phyloP scores from a whole-genome alignment of 2,329 filamentous ascomycete species.

The Elsinoe australis region DNA sequence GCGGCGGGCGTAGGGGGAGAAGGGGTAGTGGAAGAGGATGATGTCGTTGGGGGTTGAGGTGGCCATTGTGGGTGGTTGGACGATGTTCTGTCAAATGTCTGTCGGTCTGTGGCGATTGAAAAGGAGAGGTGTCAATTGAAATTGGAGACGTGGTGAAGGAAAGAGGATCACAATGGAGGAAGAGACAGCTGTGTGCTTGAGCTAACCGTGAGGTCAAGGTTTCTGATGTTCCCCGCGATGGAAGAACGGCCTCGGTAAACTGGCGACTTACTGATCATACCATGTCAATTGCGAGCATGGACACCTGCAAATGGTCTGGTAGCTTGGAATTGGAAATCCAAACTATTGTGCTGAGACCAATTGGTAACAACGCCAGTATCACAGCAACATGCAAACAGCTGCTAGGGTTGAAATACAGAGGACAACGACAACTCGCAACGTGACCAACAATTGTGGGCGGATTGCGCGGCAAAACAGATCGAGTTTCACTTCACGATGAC shows the following conservation, averaged over 20 bases:
- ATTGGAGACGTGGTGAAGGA: not conserved
- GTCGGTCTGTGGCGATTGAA: not conserved
- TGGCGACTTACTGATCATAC: slow-evolving; percentile 8
- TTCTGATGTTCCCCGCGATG: not conserved
- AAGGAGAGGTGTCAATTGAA: not conserved
- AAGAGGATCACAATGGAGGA: not conserved
- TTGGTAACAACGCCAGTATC: not conserved
- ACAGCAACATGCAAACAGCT: not conserved
- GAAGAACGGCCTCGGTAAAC: slow-evolving; percentile 8
- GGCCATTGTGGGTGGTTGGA: slow-evolving; percentile 22
- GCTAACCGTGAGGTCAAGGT: slow-evolving; percentile 3
- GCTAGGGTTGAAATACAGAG: no score
- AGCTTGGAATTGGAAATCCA: not conserved
- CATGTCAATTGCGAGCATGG: not conserved
- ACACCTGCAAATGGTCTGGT: not conserved
- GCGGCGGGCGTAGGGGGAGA: slow-evolving; percentile 57
- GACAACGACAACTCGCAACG: no score
- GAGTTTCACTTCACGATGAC: slow-evolving; percentile 13
- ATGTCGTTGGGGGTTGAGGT: slow-evolving; percentile 36
- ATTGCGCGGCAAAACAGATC: not conserved
- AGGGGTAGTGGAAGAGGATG: slow-evolving; percentile 58
- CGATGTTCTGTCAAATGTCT: not conserved
- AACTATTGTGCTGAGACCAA: not conserved
- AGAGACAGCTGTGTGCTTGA: not conserved
- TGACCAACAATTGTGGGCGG: no score